These are phyloP conservation scores for Trypanosoma melophagium DNA, from an alignment of 208 protist genomes.

Conservation along the genomic window DNA sequence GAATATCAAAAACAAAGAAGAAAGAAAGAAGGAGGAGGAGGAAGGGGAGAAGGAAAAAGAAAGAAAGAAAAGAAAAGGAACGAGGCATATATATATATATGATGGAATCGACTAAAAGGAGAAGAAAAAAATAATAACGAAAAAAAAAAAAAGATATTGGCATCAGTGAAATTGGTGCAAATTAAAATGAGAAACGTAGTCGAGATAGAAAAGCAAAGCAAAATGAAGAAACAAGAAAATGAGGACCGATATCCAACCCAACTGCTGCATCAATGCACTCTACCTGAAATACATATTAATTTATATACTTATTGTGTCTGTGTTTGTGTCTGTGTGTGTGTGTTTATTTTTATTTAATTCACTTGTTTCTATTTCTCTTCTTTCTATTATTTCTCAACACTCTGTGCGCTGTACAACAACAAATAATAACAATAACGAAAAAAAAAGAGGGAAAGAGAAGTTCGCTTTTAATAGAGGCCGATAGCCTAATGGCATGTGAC, in stretches of 20 bases:
- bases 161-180: too few relatives aligned
- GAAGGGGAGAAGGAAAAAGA: conserved; percentile 3
- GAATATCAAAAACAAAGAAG: not conserved
- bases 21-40: not conserved
- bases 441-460: conserved; percentile 2
- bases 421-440: conserved; percentile 7
- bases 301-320: too few relatives aligned
- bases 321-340: not conserved
- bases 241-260: too few relatives aligned
- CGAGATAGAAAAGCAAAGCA: not conserved
- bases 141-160: not conserved
- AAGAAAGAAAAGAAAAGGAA: conserved; percentile 5
- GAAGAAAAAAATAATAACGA: not conserved
- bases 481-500: conserved; percentile 14
- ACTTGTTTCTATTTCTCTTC: not conserved
- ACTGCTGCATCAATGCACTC: too few relatives aligned
- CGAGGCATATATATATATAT: conserved; percentile 17
- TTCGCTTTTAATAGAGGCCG: not conserved
- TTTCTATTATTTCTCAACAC: conserved; percentile 21
- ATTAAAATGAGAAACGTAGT: too few relatives aligned
- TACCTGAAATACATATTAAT: too few relatives aligned
- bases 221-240: too few relatives aligned
- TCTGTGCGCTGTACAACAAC: too few relatives aligned
- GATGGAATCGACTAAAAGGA: conserved; percentile 12
- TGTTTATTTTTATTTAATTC: conserved; percentile 2